A percentile compares a stretch with the other conserved stretches of the same genome.
Conservation (phyloP, 2,329 filamentous ascomycete species). For the Beauveria caledonica region DNA sequence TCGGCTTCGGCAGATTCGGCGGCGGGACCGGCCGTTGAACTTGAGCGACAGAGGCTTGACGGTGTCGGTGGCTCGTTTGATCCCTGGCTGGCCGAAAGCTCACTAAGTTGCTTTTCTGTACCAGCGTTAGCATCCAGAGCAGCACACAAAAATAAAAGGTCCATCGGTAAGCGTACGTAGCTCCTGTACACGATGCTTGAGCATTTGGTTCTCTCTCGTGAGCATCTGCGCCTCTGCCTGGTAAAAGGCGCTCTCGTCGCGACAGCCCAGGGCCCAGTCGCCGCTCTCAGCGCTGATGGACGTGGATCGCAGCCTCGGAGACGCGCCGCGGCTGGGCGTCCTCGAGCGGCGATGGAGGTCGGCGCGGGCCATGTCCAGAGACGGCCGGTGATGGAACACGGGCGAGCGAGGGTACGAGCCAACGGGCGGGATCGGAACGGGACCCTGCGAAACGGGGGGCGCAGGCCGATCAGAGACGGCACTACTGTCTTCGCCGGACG, state of each 20-base stretch:
- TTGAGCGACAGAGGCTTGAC: constrained; percentile 40
- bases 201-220: constrained; percentile 74
- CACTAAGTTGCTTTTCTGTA: constrained; percentile 44
- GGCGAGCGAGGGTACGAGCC: constrained; percentile 45
- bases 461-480: constrained; percentile 38
- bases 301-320: constrained; percentile 47
- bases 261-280: constrained; percentile 54
- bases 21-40: constrained; percentile 36
- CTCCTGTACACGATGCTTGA: constrained; percentile 65
- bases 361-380: constrained; percentile 49
- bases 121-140: constrained; percentile 14
- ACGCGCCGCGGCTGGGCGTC: constrained; percentile 49
- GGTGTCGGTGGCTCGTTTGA: constrained; percentile 39
- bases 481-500: constrained; percentile 43
- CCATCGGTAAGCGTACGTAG: constrained; percentile 41
- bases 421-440: constrained; percentile 22
- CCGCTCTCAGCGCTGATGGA: constrained; percentile 52
- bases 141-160: neutral
- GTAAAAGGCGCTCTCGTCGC: constrained; percentile 72
- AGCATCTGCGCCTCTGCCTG: constrained; percentile 75
- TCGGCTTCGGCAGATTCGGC: constrained; percentile 22
- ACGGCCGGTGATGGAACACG: constrained; percentile 42
- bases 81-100: constrained; percentile 26
- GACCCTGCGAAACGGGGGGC: constrained; percentile 28
- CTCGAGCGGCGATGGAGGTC: constrained; percentile 49